phyloP scores from a whole-genome alignment of 305 asterid genomes.

The Solanum hybrid region DNA sequence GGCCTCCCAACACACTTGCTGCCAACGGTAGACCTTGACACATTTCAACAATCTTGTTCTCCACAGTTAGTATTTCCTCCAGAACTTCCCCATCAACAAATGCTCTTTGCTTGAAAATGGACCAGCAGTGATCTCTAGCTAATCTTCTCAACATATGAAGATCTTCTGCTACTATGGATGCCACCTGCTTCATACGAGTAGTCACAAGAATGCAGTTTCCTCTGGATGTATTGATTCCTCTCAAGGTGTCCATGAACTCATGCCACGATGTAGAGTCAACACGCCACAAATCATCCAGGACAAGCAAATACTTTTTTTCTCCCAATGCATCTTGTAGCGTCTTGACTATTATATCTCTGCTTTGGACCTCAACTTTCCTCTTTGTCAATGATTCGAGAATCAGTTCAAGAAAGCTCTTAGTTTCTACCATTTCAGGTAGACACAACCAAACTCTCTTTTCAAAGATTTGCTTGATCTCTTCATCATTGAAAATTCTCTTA shows the following conservation, averaged over 20 bases:
- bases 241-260: not conserved
- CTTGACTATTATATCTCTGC: not conserved
- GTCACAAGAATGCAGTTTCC: slow-evolving; percentile 6
- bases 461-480: not conserved
- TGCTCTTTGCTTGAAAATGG: not conserved
- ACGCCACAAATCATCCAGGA: slow-evolving; percentile 12
- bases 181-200: not conserved
- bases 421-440: not conserved
- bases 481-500: not conserved
- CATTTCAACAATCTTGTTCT: not conserved
- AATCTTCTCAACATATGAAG: not conserved
- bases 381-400: not conserved
- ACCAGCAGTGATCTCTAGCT: not conserved
- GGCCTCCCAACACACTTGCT: not conserved
- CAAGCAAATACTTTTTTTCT: not conserved
- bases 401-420: not conserved
- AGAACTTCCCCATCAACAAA: not conserved
- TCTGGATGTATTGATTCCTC: not conserved
- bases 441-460: slow-evolving; percentile 6
- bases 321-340: not conserved
- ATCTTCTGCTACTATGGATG: not conserved
- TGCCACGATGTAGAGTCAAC: not conserved
- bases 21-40: slow-evolving; percentile 7
- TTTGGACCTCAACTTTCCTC: not conserved
- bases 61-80: not conserved